phyloP scores from a whole-genome alignment of 257 asterid species.

The Ilex aquifolium region DNA sequence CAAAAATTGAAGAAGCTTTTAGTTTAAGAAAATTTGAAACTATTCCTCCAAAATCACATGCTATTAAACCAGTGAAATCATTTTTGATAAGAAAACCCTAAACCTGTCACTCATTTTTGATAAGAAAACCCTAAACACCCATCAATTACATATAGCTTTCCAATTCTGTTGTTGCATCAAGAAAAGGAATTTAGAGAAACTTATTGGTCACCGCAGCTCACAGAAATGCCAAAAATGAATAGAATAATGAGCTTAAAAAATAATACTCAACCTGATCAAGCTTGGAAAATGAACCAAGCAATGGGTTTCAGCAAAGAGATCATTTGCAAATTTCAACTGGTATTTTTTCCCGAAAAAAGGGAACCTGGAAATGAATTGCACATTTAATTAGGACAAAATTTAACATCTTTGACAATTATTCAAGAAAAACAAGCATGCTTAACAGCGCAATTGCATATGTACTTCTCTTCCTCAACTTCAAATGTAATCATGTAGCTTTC shows the following conservation, averaged over 20 bases:
- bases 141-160: too few relatives aligned
- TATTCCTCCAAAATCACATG: too few relatives aligned
- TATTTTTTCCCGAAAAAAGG: slow-evolving; percentile 94
- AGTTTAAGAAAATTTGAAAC: too few relatives aligned
- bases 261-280: slow-evolving; percentile 62
- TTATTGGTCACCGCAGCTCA: too few relatives aligned
- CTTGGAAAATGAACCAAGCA: slow-evolving; percentile 96
- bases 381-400: slow-evolving; percentile 12
- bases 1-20: too few relatives aligned
- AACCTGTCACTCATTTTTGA: too few relatives aligned
- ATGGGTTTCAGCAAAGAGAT: slow-evolving; percentile 66
- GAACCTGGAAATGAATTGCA: slow-evolving; percentile 52
- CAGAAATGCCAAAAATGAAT: not conserved
- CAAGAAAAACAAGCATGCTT: slow-evolving; percentile 11
- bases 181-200: too few relatives aligned
- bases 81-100: too few relatives aligned
- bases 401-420: slow-evolving; percentile 11
- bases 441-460: slow-evolving; percentile 16
- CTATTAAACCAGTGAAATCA: not conserved
- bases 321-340: slow-evolving; percentile 86
- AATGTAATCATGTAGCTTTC: slow-evolving; percentile 92
- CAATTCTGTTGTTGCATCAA: too few relatives aligned
- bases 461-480: slow-evolving; percentile 99
- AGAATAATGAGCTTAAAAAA: slow-evolving; percentile 4
- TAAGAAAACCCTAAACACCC: too few relatives aligned